phyloP scores from a whole-genome alignment of 2,329 filamentous ascomycete genomes.

The Epichloe glyceriae region DNA sequence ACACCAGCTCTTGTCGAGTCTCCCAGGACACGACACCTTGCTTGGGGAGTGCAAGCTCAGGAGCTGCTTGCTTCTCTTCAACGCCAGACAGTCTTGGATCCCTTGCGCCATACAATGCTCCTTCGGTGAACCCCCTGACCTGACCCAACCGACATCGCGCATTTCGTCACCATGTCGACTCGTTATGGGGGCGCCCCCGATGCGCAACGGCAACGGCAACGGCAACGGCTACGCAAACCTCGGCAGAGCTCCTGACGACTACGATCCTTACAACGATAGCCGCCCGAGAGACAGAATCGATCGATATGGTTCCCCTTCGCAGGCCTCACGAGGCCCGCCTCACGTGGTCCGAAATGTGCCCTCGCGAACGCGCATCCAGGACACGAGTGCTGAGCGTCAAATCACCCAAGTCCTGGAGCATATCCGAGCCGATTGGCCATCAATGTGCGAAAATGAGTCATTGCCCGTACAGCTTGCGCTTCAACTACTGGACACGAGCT shows the following conservation, averaged over 20 bases:
- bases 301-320: conserved; percentile 26
- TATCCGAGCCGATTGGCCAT: conserved; percentile 81
- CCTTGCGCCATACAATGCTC: conserved; percentile 8
- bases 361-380: conserved; percentile 24
- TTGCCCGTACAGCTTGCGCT: conserved; percentile 90
- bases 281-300: conserved; percentile 32
- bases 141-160: background rate
- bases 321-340: conserved; percentile 18
- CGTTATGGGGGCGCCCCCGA: conserved; percentile 31
- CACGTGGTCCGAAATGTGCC: conserved; percentile 20
- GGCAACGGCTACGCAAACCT: conserved; percentile 32
- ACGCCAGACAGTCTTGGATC: background rate
- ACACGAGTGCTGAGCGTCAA: conserved; percentile 40
- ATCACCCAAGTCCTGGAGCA: conserved; percentile 58
- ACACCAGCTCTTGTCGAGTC: background rate
- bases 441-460: conserved; percentile 80
- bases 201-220: conserved; percentile 23
- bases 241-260: conserved; percentile 30
- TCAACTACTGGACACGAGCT: conserved; percentile 87
- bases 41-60: background rate
- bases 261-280: conserved; percentile 31
- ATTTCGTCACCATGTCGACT: conserved; percentile 31
- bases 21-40: background rate
- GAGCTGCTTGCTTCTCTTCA: background rate
- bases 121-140: background rate